Conservation (phyloP, 2,329 filamentous ascomycete species). For the Tricladium varicosporioides region DNA sequence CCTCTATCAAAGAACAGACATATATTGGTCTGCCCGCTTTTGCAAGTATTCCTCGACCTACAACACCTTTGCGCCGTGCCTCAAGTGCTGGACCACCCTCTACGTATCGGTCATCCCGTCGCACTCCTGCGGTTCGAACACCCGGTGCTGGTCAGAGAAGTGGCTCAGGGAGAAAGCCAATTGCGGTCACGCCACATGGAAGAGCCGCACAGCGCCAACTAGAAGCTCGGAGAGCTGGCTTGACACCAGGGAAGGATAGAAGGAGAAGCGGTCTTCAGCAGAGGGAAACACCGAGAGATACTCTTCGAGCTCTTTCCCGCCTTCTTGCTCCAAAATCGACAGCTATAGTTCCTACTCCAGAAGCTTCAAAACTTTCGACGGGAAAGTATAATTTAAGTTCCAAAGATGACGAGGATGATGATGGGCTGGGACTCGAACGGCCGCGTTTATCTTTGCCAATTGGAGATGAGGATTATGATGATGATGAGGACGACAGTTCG, state of each 20-base stretch:
- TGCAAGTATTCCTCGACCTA: conserved; percentile 29
- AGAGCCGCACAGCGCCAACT: conserved; percentile 58
- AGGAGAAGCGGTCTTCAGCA: conserved; percentile 56
- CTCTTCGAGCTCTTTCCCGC: conserved; percentile 53
- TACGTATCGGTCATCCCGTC: conserved; percentile 23
- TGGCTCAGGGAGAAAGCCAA: conserved; percentile 26
- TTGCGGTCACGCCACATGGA: conserved; percentile 53
- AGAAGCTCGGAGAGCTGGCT: conserved; percentile 56
- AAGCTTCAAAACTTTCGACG: conserved; percentile 11
- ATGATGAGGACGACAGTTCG: conserved; percentile 45
- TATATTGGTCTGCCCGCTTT: conserved; percentile 27
- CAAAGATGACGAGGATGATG: conserved; percentile 41
- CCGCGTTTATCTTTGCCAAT: conserved; percentile 57
- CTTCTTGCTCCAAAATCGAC: conserved; percentile 46
- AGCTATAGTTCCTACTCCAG: conserved; percentile 31
- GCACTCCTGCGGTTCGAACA: conserved; percentile 30
- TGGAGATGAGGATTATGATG: conserved; percentile 49
- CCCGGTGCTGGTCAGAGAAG: conserved; percentile 20
- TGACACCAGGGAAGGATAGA: conserved; percentile 58
- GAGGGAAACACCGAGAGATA: conserved; percentile 53
- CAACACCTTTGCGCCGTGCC: conserved; percentile 31
- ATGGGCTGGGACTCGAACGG: conserved; percentile 43
- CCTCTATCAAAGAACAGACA: conserved; percentile 26
- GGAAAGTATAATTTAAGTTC: conserved; percentile 20
- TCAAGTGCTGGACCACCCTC: conserved; percentile 32